A percentile compares a stretch with the other conserved stretches of the same genome.
Conservation (phyloP, 805 yeast species). For the Cyberlindnera americana region DNA sequence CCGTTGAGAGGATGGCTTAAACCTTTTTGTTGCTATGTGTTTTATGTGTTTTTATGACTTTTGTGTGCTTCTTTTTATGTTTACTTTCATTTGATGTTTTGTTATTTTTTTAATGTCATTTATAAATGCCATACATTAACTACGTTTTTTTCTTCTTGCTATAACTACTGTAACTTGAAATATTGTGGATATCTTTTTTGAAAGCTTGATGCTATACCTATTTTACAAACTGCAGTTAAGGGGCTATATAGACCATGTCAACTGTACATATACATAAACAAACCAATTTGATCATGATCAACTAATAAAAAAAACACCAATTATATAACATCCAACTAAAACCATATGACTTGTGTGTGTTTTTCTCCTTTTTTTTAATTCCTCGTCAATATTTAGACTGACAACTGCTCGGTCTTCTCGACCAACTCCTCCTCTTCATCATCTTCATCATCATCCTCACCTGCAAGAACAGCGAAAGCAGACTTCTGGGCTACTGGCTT, state of each 20-base stretch:
- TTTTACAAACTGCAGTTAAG: neutral
- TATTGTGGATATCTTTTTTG: constrained; percentile 1
- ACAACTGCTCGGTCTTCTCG: constrained; percentile 37
- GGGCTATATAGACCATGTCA: neutral
- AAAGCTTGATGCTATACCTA: neutral
- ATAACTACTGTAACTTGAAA: no score
- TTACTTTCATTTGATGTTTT: neutral
- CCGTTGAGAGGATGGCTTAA: constrained; percentile 16
- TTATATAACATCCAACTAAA: neutral
- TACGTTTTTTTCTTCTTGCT: neutral
- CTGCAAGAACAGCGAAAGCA: constrained; percentile 46
- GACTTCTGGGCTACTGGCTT: constrained; percentile 40
- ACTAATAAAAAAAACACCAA: neutral
- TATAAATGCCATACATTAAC: no score
- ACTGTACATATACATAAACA: neutral
- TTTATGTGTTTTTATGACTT: neutral
- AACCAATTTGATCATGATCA: no score
- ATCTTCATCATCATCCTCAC: constrained; percentile 51
- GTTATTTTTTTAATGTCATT: no score
- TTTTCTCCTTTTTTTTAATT: neutral
- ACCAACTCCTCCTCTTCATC: constrained; percentile 27
- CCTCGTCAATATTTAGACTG: constrained; percentile 31
- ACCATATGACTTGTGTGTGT: neutral
- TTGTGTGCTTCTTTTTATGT: neutral
- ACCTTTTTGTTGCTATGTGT: neutral